A percentile compares a stretch with the other conserved stretches of the same genome.
phyloP scores from a whole-genome alignment of 148 eudicot species.

The Gaultheria prostrata region DNA sequence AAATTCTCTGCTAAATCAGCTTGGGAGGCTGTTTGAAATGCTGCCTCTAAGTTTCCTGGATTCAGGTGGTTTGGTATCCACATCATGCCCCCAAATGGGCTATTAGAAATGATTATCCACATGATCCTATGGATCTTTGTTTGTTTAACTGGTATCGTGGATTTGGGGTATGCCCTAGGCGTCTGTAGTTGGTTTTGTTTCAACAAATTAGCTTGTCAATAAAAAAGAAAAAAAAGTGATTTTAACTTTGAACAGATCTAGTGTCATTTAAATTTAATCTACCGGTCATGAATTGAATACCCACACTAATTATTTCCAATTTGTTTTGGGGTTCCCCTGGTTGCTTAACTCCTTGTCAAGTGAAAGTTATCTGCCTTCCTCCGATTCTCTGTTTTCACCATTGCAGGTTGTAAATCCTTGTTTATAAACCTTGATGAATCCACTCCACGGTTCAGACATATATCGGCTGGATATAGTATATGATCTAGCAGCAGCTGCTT shows the following conservation, averaged over 20 bases:
- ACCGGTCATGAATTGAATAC: not conserved
- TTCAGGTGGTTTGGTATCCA: no score
- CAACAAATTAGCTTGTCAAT: not conserved
- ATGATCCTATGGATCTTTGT: not conserved
- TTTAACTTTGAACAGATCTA: not conserved
- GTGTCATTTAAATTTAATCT: not conserved
- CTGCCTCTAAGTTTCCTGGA: no score
- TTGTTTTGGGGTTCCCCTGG: not conserved
- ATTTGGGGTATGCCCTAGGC: not conserved
- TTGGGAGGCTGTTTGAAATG: no score
- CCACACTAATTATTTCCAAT: not conserved
- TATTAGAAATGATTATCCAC: no score
- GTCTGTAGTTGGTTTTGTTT: not conserved
- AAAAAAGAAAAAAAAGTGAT: not conserved
- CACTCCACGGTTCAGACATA: not conserved
- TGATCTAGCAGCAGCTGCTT: not conserved
- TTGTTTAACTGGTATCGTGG: not conserved
- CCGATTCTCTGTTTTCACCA: not conserved
- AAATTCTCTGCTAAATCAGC: no score
- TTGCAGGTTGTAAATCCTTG: constrained; percentile 13
- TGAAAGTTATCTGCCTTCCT: not conserved
- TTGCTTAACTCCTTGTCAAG: not conserved
- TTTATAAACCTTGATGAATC: not conserved
- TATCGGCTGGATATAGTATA: not conserved
- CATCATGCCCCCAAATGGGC: no score